A percentile compares a stretch with the other conserved stretches of the same genome.
phyloP scores from a whole-genome alignment of 139 green algal genomes.

The Micractinium conductrix region DNA sequence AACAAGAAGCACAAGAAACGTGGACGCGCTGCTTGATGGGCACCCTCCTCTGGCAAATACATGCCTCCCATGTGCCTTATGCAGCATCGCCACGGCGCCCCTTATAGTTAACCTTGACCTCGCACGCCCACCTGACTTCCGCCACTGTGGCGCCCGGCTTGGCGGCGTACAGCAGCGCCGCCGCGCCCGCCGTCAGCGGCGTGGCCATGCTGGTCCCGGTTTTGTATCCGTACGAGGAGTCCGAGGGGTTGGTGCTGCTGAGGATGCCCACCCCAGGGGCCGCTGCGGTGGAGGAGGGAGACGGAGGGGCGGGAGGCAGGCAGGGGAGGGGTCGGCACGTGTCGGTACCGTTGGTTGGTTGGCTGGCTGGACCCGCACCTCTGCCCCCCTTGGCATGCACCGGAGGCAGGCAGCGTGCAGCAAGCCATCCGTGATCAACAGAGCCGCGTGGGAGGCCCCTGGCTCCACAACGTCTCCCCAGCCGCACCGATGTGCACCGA shows the following conservation, averaged over 20 bases:
- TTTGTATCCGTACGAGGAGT: not conserved
- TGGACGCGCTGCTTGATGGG: not conserved
- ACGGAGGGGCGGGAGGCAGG: too few relatives aligned
- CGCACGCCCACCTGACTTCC: not conserved
- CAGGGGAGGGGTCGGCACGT: too few relatives aligned
- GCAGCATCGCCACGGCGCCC: too few relatives aligned
- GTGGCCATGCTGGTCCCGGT: conserved; percentile 87
- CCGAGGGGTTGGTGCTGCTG: conserved; percentile 38
- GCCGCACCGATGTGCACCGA: too few relatives aligned
- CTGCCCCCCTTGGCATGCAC: too few relatives aligned
- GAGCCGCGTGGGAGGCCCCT: too few relatives aligned
- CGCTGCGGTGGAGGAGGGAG: too few relatives aligned
- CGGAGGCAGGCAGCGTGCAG: too few relatives aligned
- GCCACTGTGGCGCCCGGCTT: not conserved
- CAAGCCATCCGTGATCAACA: too few relatives aligned
- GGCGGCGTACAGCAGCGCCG: conserved; percentile 41
- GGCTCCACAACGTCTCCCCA: too few relatives aligned
- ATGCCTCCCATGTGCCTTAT: not conserved
- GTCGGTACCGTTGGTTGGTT: too few relatives aligned
- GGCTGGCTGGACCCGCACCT: too few relatives aligned
- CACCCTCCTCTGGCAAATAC: not conserved
- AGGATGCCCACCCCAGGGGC: conserved; percentile 29
- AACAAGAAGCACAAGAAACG: not conserved
- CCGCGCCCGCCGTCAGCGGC: conserved; percentile 62
- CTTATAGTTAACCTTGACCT: not conserved